Conservation (phyloP, 345 rosid species). For the Murraya koenigii region DNA sequence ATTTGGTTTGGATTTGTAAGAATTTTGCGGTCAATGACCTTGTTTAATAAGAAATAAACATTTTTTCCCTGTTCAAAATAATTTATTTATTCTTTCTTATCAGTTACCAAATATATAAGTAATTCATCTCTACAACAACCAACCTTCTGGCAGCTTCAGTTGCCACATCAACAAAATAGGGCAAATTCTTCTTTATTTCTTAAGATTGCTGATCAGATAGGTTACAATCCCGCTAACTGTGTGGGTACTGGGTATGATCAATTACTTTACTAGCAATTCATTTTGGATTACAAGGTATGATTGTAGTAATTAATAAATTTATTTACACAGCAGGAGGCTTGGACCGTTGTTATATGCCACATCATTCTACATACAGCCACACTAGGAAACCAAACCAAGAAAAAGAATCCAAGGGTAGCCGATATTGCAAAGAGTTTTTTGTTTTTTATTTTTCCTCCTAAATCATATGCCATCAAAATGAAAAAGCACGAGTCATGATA, state of each 20-base stretch:
- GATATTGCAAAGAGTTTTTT: neutral
- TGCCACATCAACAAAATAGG: neutral
- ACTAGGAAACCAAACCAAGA: neutral
- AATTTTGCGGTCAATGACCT: conserved; percentile 11
- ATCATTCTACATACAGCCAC: neutral
- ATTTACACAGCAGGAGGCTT: neutral
- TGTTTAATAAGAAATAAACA: neutral
- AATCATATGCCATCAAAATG: neutral
- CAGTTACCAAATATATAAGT: neutral
- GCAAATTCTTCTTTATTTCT: too few relatives aligned
- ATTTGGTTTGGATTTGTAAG: conserved; percentile 1
- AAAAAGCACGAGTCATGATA: neutral
- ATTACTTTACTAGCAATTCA: neutral
- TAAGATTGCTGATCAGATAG: conserved; percentile 14
- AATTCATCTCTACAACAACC: neutral
- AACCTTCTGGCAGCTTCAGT: neutral
- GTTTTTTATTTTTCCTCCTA: too few relatives aligned
- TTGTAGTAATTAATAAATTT: too few relatives aligned
- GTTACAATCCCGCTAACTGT: conserved; percentile 24
- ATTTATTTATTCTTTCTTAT: neutral
- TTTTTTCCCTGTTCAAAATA: neutral
- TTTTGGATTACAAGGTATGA: neutral
- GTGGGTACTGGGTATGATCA: neutral
- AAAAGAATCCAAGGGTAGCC: conserved; percentile 11
- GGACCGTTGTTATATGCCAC: neutral